Percentiles rank a stretch among this genome's conserved stretches.
Conservation (phyloP, 129 eudicot genomes). For the Tagetes erecta region DNA sequence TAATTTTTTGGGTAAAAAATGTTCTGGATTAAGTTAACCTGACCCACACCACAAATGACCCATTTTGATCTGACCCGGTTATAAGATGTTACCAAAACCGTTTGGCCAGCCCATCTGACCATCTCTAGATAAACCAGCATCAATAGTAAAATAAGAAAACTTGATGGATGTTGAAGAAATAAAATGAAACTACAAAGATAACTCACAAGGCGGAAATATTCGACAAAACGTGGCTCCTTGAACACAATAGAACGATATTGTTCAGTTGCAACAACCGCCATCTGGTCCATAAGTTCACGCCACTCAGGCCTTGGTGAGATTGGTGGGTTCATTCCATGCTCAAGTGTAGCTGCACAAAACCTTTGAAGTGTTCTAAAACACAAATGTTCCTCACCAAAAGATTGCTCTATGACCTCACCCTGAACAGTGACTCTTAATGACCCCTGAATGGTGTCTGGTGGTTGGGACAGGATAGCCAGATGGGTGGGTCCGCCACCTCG, state of each 20-base stretch:
- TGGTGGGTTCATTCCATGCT: conserved; percentile 97
- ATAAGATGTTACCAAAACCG: background rate
- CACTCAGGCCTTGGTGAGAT: conserved; percentile 91
- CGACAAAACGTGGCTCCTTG: conserved; percentile 94
- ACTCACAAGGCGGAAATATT: conserved; percentile 98
- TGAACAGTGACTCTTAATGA: conserved; percentile 95
- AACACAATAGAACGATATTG: conserved; percentile 82
- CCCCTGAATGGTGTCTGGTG: conserved; percentile 91
- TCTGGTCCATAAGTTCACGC: conserved; percentile 88
- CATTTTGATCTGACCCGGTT: background rate
- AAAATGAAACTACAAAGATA: background rate
- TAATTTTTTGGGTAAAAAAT: background rate
- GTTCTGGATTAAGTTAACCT: background rate
- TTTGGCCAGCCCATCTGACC: background rate
- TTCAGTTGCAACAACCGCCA: conserved; percentile 78
- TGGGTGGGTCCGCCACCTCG: conserved; percentile 99
- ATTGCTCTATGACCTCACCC: conserved; percentile 98
- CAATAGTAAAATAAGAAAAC: background rate
- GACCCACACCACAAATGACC: background rate
- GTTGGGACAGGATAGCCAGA: conserved; percentile 95
- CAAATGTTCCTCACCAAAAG: conserved; percentile 93
- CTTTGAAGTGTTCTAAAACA: conserved; percentile 97
- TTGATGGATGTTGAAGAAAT: background rate
- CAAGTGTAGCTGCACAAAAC: conserved; percentile 93
- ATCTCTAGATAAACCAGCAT: background rate